A percentile compares a stretch with the other conserved stretches of the same genome.
phyloP scores from a whole-genome alignment of 306 rosid species.

The Dryas octopetala region DNA sequence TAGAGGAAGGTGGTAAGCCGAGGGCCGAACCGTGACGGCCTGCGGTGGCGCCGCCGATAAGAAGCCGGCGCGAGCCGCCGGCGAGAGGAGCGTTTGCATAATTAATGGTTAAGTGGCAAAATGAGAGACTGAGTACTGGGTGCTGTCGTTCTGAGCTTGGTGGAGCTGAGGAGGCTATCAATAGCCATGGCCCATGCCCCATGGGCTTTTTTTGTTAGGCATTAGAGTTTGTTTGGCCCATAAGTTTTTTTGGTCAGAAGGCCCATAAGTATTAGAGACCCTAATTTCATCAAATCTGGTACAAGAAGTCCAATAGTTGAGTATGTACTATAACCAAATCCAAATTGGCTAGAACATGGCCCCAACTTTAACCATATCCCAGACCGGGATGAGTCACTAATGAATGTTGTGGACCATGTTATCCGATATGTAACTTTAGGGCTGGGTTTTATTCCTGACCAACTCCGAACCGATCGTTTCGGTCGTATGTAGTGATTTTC shows the following conservation, averaged over 20 bases:
- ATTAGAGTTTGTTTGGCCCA: background rate
- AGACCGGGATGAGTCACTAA: too few relatives aligned
- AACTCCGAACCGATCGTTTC: too few relatives aligned
- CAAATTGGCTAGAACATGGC: too few relatives aligned
- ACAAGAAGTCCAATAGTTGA: background rate
- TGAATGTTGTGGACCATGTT: too few relatives aligned
- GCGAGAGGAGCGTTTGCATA: slow-evolving; percentile 75
- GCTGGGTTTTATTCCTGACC: too few relatives aligned
- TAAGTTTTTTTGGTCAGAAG: background rate
- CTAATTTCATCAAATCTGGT: background rate
- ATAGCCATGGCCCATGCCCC: background rate
- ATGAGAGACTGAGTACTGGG: background rate
- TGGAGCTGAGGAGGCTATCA: background rate
- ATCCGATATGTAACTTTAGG: too few relatives aligned
- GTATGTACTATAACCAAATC: too few relatives aligned
- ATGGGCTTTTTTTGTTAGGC: too few relatives aligned
- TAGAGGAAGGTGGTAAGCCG: slow-evolving; percentile 20
- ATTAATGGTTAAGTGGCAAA: slow-evolving; percentile 2
- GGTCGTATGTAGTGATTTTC: too few relatives aligned
- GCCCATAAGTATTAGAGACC: background rate
- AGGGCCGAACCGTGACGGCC: slow-evolving; percentile 19
- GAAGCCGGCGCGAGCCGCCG: slow-evolving; percentile 52
- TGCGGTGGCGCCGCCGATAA: slow-evolving; percentile 26
- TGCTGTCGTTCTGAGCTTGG: background rate
- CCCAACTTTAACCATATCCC: too few relatives aligned